Evolutionary conservation across 257 asterid species (phyloP).

Genomic region (Rubia yunnanensis): DNA sequence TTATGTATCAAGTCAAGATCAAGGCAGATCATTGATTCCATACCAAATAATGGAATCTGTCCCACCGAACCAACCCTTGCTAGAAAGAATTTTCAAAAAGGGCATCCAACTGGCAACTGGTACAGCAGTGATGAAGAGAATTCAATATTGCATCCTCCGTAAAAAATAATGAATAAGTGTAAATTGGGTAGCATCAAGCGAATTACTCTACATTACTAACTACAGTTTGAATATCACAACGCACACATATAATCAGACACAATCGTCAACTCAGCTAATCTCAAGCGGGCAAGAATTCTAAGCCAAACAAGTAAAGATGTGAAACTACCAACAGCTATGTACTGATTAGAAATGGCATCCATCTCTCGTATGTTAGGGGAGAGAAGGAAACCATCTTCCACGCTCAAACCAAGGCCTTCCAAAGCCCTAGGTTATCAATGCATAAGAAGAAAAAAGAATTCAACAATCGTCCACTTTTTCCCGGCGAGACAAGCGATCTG

Average conservation of each 20-base stretch:
- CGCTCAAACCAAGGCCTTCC: slow-evolving; percentile 44
- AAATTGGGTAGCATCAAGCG: neutral
- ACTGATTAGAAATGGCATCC: neutral
- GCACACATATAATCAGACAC: neutral
- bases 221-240: slow-evolving; percentile 9
- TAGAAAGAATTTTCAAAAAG: too few species aligned
- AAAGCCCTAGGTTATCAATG: slow-evolving; percentile 41
- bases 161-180: slow-evolving; percentile 6
- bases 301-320: too few species aligned
- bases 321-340: neutral
- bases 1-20: neutral
- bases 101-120: neutral
- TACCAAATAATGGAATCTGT: neutral
- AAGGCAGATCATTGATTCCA: neutral
- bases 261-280: neutral
- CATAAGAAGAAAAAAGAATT: slow-evolving; percentile 17
- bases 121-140: neutral
- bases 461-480: too few species aligned
- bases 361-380: too few species aligned
- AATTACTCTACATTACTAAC: neutral
- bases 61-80: neutral
- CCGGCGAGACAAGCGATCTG: too few species aligned
- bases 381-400: slow-evolving; percentile 10
- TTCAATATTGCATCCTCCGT: neutral
- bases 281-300: neutral